Conservation (phyloP, 305 asterid genomes). For the Ajuga reptans region DNA sequence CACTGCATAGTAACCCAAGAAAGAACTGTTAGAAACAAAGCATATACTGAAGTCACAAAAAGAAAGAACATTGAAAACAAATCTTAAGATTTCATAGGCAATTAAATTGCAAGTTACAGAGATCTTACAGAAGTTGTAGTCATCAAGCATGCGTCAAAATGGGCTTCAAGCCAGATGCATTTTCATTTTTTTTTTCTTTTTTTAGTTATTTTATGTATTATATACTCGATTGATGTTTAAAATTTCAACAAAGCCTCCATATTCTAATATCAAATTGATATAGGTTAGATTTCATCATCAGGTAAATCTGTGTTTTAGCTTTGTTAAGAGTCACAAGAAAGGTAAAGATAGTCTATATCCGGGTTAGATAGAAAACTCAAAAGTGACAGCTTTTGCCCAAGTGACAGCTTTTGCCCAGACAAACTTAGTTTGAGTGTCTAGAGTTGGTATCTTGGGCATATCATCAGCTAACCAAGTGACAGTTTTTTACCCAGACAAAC, state of each 20-base stretch:
- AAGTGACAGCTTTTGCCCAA: too few species aligned
- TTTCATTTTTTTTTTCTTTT: neutral
- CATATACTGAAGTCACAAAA: neutral
- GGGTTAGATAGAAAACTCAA: neutral
- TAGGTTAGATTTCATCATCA: neutral
- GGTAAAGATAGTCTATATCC: neutral
- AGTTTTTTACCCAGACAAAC: neutral
- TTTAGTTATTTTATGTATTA: neutral
- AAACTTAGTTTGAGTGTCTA: too few species aligned
- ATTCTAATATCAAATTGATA: neutral
- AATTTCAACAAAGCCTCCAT: neutral
- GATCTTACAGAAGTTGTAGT: neutral
- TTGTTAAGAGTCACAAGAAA: neutral
- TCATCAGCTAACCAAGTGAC: neutral
- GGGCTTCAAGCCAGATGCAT: slow-evolving; percentile 8
- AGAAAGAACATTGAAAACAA: neutral
- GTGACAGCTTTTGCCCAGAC: too few species aligned
- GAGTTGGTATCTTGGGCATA: neutral
- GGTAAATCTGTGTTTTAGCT: neutral
- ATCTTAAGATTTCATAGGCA: neutral
- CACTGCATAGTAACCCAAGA: slow-evolving; percentile 52
- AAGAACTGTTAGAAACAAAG: neutral
- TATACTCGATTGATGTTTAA: neutral
- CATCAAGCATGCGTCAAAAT: neutral
- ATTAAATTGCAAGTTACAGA: slow-evolving; percentile 13